These are phyloP conservation scores for Petunia secreta DNA, from an alignment of 257 asterid genomes.

Conservation along the genomic window DNA sequence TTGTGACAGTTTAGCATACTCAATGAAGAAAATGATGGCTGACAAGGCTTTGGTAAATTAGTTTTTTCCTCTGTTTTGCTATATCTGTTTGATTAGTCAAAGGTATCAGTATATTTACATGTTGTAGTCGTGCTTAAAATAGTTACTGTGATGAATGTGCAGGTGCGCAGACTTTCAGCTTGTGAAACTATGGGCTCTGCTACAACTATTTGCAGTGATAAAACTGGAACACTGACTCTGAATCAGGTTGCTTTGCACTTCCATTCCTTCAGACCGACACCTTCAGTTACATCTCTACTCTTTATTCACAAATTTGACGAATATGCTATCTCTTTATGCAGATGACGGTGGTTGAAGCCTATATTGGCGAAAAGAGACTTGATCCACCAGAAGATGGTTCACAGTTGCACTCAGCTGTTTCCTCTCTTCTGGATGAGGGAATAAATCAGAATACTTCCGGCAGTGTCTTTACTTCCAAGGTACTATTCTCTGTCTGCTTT, in stretches of 20 bases:
- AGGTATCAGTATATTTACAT: neutral
- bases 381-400: conserved; percentile 78
- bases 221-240: conserved; percentile 94
- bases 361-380: conserved; percentile 61
- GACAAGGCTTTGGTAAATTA: conserved; percentile 91
- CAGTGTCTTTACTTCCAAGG: conserved; percentile 85
- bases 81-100: conserved; percentile 2
- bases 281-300: conserved; percentile 22
- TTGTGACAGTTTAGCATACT: conserved; percentile 82
- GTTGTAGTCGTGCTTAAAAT: conserved; percentile 20
- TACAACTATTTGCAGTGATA: conserved; percentile 95
- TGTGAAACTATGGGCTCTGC: conserved; percentile 99
- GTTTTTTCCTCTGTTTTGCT: conserved; percentile 16
- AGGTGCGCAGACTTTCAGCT: conserved; percentile 99
- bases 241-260: conserved; percentile 65
- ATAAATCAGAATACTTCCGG: conserved; percentile 85
- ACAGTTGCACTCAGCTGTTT: conserved; percentile 53
- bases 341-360: conserved; percentile 97
- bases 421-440: conserved; percentile 86
- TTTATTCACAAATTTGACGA: conserved; percentile 17
- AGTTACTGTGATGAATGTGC: conserved; percentile 31
- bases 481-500: conserved; percentile 32
- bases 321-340: conserved; percentile 33
- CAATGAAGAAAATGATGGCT: conserved; percentile 99
- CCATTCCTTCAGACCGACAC: conserved; percentile 24